These are phyloP conservation scores for Gilbertella persicaria DNA, from an alignment of 371 early-diverging fungal genomes.

Conservation along the genomic window DNA sequence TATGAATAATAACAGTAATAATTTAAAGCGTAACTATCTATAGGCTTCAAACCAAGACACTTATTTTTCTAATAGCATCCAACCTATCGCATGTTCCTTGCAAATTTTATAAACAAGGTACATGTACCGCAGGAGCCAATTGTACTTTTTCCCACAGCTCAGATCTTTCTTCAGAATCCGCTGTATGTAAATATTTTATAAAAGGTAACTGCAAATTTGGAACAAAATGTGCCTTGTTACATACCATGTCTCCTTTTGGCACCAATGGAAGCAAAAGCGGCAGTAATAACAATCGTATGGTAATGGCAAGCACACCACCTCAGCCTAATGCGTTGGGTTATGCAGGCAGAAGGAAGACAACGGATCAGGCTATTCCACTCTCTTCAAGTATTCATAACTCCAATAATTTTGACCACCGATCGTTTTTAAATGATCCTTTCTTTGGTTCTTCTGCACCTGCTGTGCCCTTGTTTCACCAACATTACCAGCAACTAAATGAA, in stretches of 20 bases:
- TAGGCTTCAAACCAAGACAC: not conserved
- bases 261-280: not conserved
- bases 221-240: slow-evolving; percentile 73
- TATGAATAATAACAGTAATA: not conserved
- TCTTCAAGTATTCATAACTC: not conserved
- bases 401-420: slow-evolving; percentile 11
- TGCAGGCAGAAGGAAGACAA: slow-evolving; percentile 15
- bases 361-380: slow-evolving; percentile 9
- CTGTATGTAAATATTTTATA: slow-evolving; percentile 75
- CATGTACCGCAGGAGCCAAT: slow-evolving; percentile 76
- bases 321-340: not conserved
- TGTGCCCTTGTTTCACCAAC: slow-evolving; percentile 15
- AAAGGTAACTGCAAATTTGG: slow-evolving; percentile 87
- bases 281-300: not conserved
- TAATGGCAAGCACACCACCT: slow-evolving; percentile 4
- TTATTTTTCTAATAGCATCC: slow-evolving; percentile 15
- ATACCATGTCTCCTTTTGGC: slow-evolving; percentile 38
- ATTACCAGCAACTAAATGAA: slow-evolving; percentile 6
- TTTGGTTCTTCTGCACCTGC: slow-evolving; percentile 25
- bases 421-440: slow-evolving; percentile 20
- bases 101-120: slow-evolving; percentile 78
- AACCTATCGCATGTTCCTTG: slow-evolving; percentile 74
- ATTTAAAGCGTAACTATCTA: slow-evolving; percentile 1
- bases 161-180: slow-evolving; percentile 57
- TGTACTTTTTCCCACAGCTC: slow-evolving; percentile 78